phyloP scores from a whole-genome alignment of 75 land plant genomes.

The Sequoiadendron giganteum region DNA sequence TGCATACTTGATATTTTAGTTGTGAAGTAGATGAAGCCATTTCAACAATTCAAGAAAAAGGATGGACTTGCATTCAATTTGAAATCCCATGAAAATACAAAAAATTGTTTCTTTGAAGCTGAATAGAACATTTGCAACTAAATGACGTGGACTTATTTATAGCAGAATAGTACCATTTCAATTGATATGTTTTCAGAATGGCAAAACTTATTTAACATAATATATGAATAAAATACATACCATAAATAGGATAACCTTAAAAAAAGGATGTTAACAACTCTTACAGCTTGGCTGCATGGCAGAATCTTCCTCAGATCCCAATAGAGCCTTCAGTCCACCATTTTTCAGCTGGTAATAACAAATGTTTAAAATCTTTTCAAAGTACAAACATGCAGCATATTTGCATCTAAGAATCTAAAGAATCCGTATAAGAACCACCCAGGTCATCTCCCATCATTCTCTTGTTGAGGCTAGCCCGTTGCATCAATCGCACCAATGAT shows the following conservation, averaged over 20 bases:
- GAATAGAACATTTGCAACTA: background rate
- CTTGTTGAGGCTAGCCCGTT: conserved; percentile 83
- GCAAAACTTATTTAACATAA: background rate
- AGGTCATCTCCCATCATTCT: conserved; percentile 30
- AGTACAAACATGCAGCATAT: background rate
- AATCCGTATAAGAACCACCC: background rate
- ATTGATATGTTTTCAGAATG: background rate
- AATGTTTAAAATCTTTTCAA: background rate
- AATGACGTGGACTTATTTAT: background rate
- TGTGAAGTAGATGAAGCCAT: background rate
- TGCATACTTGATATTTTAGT: background rate
- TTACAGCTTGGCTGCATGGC: background rate
- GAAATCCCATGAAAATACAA: background rate
- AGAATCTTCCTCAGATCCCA: background rate
- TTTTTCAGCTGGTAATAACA: background rate
- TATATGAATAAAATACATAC: background rate
- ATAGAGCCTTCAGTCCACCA: background rate
- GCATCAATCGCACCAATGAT: conserved; percentile 74
- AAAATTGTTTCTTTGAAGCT: background rate
- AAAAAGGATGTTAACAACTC: background rate
- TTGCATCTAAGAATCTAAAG: background rate
- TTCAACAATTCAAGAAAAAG: background rate
- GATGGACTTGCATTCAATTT: background rate
- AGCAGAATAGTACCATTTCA: background rate
- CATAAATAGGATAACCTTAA: background rate